A percentile compares a stretch with the other conserved stretches of the same genome.
These are phyloP conservation scores for Tephrocybe sp. DNA, from an alignment of 768 basidiomycete genomes.

Conservation along the genomic window DNA sequence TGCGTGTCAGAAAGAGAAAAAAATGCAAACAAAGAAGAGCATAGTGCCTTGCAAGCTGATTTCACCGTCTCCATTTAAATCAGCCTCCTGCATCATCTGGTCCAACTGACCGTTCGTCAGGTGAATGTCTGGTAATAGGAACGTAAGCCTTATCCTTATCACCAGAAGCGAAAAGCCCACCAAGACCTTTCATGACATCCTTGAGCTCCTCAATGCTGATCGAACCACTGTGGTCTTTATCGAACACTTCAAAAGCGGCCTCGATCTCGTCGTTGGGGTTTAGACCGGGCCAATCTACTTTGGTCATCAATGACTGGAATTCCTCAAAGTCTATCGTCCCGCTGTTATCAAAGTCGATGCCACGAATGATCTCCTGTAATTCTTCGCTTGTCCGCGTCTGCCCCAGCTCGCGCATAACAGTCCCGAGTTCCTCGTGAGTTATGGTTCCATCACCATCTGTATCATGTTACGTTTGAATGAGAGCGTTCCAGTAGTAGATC, in stretches of 20 bases:
- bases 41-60: constrained; percentile 70
- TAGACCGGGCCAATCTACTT: constrained; percentile 36
- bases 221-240: constrained; percentile 92
- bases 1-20: not conserved
- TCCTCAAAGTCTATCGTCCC: constrained; percentile 48
- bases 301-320: constrained; percentile 45
- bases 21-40: not conserved
- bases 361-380: constrained; percentile 48
- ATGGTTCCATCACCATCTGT: constrained; percentile 49
- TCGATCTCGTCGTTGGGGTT: constrained; percentile 45
- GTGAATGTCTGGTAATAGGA: constrained; percentile 46
- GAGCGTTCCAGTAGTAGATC: not conserved
- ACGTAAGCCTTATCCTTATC: not conserved
- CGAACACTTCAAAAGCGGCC: constrained; percentile 67
- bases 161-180: constrained; percentile 37
- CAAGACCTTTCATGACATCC: constrained; percentile 92
- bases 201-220: constrained; percentile 88
- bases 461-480: not conserved
- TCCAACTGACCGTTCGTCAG: constrained; percentile 76
- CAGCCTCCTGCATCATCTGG: constrained; percentile 92
- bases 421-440: constrained; percentile 46
- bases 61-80: constrained; percentile 80
- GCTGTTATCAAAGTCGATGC: constrained; percentile 42
- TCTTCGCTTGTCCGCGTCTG: constrained; percentile 48
- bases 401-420: constrained; percentile 48